These are phyloP conservation scores for Xylaria venustula DNA, from an alignment of 495 filamentous ascomycete species.

Conservation along the genomic window DNA sequence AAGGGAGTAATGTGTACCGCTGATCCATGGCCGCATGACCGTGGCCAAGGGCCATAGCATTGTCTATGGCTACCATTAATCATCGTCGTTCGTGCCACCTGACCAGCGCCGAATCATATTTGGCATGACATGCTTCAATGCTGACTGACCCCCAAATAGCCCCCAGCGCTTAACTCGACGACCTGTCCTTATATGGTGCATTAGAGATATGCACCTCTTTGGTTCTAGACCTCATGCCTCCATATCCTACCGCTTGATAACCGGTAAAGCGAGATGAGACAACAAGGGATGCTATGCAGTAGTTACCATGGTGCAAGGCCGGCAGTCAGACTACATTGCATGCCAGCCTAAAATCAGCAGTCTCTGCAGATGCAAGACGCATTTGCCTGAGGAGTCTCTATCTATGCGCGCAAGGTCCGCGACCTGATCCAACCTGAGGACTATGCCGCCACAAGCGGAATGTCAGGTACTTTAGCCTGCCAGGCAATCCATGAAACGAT, in stretches of 20 bases:
- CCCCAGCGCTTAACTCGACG: slow-evolving; percentile 7
- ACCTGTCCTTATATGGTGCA: background rate
- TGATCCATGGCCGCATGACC: slow-evolving; percentile 4
- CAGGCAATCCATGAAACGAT: background rate
- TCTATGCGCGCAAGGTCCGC: background rate
- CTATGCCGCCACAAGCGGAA: background rate
- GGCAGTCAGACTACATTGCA: background rate
- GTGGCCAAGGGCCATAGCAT: background rate
- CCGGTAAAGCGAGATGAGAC: background rate
- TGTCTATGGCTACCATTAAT: background rate
- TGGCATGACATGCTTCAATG: background rate
- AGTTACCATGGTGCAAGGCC: background rate
- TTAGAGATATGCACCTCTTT: background rate
- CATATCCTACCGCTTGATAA: background rate
- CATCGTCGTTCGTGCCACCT: background rate
- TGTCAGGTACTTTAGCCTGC: background rate
- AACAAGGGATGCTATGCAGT: background rate
- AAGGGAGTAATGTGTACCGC: background rate
- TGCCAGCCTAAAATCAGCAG: background rate
- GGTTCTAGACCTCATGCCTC: slow-evolving; percentile 3
- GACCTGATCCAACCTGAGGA: background rate
- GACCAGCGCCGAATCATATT: background rate
- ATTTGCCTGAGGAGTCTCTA: background rate
- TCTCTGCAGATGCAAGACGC: background rate
- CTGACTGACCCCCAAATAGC: background rate